phyloP scores from a whole-genome alignment of 1,139 yeast genomes.

The Suhomyces ambrosiae region DNA sequence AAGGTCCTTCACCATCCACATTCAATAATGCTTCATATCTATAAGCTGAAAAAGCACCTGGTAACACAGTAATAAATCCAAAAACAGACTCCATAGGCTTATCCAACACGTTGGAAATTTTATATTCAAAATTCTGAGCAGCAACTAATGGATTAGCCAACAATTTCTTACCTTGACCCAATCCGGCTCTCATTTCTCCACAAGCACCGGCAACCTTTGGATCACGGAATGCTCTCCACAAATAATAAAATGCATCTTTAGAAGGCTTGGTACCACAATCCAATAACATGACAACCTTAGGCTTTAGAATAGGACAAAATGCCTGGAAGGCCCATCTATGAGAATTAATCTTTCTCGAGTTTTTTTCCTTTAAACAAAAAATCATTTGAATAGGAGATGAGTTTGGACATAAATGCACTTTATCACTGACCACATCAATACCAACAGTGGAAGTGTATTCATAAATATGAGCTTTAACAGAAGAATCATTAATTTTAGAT shows the following conservation, averaged over 20 bases:
- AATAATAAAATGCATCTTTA: constrained; percentile 68
- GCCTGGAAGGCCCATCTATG: constrained; percentile 88
- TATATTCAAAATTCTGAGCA: constrained; percentile 83
- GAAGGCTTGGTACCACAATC: constrained; percentile 85
- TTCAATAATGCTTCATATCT: constrained; percentile 71
- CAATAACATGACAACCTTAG: constrained; percentile 68
- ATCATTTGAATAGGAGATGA: constrained; percentile 71
- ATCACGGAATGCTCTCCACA: constrained; percentile 77
- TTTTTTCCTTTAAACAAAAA: constrained; percentile 76
- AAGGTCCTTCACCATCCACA: constrained; percentile 67
- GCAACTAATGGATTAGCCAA: constrained; percentile 76
- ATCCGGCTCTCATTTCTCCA: constrained; percentile 75
- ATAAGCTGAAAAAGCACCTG: constrained; percentile 88
- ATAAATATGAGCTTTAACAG: constrained; percentile 72
- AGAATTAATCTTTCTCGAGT: constrained; percentile 74
- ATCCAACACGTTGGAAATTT: constrained; percentile 78
- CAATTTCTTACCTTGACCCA: constrained; percentile 58
- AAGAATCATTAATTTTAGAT: constrained; percentile 67
- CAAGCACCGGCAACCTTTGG: constrained; percentile 85
- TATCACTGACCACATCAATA: constrained; percentile 60
- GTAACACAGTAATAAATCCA: constrained; percentile 80
- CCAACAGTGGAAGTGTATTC: constrained; percentile 83
- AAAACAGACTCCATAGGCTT: constrained; percentile 83
- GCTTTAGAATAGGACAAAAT: constrained; percentile 68
- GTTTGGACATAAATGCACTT: constrained; percentile 57